Conservation (phyloP, 768 basidiomycete species). For the Termitomyces sp. region DNA sequence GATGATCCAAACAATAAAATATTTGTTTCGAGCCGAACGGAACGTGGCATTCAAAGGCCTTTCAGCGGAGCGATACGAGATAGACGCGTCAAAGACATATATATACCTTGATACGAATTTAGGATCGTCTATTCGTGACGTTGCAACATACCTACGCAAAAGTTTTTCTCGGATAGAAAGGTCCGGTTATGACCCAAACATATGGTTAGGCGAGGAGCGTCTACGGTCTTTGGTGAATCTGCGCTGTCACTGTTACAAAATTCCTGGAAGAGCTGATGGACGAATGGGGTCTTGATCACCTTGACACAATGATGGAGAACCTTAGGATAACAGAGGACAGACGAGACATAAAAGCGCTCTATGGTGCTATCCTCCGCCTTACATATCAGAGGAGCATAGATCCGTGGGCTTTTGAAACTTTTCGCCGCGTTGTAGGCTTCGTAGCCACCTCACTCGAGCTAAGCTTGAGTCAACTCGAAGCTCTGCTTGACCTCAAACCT, state of each 20-base stretch:
- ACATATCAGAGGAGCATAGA: neutral
- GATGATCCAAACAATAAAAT: conserved; percentile 14
- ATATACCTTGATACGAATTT: conserved; percentile 13
- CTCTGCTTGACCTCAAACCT: neutral
- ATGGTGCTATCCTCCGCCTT: conserved; percentile 2
- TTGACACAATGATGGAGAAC: conserved; percentile 6
- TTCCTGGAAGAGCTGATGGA: conserved; percentile 10
- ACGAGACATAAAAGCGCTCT: conserved; percentile 12
- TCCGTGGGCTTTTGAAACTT: conserved; percentile 3
- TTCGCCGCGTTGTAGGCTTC: conserved; percentile 1
- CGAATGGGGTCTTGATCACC: conserved; percentile 6
- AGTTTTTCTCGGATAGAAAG: conserved; percentile 1
- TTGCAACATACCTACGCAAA: conserved; percentile 6
- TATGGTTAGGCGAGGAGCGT: conserved; percentile 10
- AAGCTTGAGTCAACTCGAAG: neutral
- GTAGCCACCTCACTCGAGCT: neutral
- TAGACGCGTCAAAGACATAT: conserved; percentile 12
- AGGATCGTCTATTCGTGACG: conserved; percentile 12
- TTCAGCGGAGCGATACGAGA: conserved; percentile 6
- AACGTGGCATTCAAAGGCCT: conserved; percentile 12
- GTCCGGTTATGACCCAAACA: conserved; percentile 2
- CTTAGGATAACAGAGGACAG: conserved; percentile 1
- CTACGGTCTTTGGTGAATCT: conserved; percentile 5
- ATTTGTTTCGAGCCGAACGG: conserved; percentile 16
- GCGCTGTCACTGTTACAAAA: conserved; percentile 10